Percentiles rank a stretch among this genome's conserved stretches.
phyloP scores from a whole-genome alignment of 1,284 basidiomycete genomes.

The Boletus subluridellus region DNA sequence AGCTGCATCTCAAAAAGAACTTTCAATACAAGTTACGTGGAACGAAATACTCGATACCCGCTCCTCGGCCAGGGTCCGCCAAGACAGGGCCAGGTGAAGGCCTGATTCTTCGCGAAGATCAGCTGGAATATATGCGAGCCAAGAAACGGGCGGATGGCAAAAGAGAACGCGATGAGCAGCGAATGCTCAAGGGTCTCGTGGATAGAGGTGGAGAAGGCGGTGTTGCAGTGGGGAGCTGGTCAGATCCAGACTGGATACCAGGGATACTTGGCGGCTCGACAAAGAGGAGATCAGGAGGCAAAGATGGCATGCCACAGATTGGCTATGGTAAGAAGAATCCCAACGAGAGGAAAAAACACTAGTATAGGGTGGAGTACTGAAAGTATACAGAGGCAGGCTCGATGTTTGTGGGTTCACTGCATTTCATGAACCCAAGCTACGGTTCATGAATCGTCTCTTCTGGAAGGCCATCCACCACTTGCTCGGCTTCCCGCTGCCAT shows the following conservation, averaged over 20 bases:
- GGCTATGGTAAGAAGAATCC: constrained; percentile 86
- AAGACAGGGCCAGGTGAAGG: constrained; percentile 79
- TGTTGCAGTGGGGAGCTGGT: constrained; percentile 71
- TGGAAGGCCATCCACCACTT: constrained; percentile 99
- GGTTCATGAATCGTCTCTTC: constrained; percentile 94
- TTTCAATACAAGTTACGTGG: constrained; percentile 94
- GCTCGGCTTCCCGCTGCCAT: constrained; percentile 86
- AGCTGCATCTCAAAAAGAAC: constrained; percentile 89
- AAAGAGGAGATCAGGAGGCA: constrained; percentile 69
- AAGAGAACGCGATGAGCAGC: constrained; percentile 74
- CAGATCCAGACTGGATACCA: constrained; percentile 95
- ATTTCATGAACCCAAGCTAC: constrained; percentile 64
- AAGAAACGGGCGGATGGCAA: constrained; percentile 71
- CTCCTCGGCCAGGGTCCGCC: constrained; percentile 85
- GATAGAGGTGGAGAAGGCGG: constrained; percentile 48
- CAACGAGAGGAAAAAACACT: constrained; percentile 68
- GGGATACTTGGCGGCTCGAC: constrained; percentile 76
- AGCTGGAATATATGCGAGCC: constrained; percentile 80
- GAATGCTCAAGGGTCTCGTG: constrained; percentile 63
- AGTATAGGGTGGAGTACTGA: constrained; percentile 16
- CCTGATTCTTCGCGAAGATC: constrained; percentile 87
- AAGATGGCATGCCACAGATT: constrained; percentile 71
- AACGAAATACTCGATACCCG: constrained; percentile 90
- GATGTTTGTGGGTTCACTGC: neutral
- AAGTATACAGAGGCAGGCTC: constrained; percentile 12